These are phyloP conservation scores for Globisporangium camurandrum DNA, from an alignment of 352 stramenopile genomes.

Conservation along the genomic window DNA sequence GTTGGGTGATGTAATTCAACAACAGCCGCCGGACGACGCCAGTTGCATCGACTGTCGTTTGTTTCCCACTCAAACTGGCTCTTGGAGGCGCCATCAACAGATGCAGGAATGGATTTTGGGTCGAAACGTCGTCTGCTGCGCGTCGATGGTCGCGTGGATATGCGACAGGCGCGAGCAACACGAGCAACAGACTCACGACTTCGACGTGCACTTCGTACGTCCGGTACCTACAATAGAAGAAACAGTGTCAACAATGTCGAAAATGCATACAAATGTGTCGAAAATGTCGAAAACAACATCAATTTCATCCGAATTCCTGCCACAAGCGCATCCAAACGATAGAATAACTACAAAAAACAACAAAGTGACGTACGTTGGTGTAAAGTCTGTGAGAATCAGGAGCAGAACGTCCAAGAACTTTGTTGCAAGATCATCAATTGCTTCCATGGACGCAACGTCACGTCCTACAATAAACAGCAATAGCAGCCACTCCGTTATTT, in stretches of 20 bases:
- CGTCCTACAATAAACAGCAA: not conserved
- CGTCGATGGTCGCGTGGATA: conserved; percentile 55
- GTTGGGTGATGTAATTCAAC: conserved; percentile 49
- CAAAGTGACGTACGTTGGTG: conserved; percentile 37
- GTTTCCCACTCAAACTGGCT: conserved; percentile 24
- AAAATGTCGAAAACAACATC: not conserved
- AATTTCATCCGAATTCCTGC: no score
- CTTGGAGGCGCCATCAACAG: conserved; percentile 41
- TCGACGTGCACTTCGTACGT: conserved; percentile 77
- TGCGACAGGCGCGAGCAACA: conserved; percentile 55
- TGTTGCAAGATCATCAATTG: conserved; percentile 50
- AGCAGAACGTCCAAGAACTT: conserved; percentile 64
- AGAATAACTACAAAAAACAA: no score
- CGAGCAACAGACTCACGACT: conserved; percentile 62
- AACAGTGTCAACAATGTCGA: not conserved
- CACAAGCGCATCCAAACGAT: no score
- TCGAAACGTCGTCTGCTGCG: conserved; percentile 26
- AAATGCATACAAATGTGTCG: not conserved
- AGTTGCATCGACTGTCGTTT: conserved; percentile 42
- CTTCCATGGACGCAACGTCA: no score
- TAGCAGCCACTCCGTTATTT: not conserved
- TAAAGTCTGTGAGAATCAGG: conserved; percentile 45
- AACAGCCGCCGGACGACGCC: conserved; percentile 51
- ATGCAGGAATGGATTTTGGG: conserved; percentile 60
- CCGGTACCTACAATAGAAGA: conserved; percentile 12